Conservation (phyloP, 2,329 filamentous ascomycete genomes). For the Cladophialophora immunda region DNA sequence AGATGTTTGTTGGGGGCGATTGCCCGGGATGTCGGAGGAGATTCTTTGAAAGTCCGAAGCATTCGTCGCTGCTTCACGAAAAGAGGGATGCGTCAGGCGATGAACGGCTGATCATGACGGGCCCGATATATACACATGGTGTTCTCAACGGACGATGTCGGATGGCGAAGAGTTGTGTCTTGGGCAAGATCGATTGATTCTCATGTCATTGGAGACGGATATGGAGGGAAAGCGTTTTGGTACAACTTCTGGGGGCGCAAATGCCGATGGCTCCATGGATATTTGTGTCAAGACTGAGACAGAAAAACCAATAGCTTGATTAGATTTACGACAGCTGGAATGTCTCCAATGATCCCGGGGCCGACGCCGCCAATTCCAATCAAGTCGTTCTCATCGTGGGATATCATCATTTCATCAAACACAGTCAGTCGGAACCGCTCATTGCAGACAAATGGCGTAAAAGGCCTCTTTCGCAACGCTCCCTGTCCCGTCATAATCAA, state of each 20-base stretch:
- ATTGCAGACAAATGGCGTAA: conserved; percentile 70
- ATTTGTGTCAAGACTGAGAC: not conserved
- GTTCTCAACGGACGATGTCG: too few species aligned
- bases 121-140: too few species aligned
- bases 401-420: conserved; percentile 29
- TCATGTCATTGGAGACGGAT: not conserved
- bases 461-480: conserved; percentile 72
- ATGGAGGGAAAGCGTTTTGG: not conserved
- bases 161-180: not conserved
- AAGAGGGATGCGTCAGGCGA: not conserved
- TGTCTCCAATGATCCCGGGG: conserved; percentile 3
- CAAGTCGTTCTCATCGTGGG: conserved; percentile 10
- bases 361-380: conserved; percentile 17
- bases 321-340: conserved; percentile 12
- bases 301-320: conserved; percentile 13
- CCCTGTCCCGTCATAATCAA: conserved; percentile 92
- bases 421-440: conserved; percentile 32
- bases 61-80: not conserved
- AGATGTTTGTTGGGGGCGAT: not conserved
- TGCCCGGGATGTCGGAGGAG: too few species aligned
- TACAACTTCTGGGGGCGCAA: not conserved
- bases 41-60: not conserved
- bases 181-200: not conserved
- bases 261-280: not conserved
- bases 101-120: not conserved